phyloP scores from a whole-genome alignment of 257 asterid species.

The Hygrophila difformis region DNA sequence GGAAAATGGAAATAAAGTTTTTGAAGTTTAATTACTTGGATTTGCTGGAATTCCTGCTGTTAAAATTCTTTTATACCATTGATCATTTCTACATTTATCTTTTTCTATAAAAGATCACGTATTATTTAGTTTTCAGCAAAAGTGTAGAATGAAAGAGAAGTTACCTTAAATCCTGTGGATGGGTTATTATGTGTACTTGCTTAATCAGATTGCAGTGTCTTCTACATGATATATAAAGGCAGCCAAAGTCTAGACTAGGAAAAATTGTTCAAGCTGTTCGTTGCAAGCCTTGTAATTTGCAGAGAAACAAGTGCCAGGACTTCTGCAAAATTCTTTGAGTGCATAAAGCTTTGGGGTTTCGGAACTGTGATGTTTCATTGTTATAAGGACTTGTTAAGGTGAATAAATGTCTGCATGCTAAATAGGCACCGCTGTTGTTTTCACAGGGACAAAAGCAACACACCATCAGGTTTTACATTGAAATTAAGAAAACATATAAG shows the following conservation, averaged over 20 bases:
- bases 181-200: neutral
- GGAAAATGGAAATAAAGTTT: constrained; percentile 3
- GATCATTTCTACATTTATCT: no score
- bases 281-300: neutral
- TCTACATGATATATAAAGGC: constrained; percentile 2
- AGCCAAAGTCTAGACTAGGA: neutral
- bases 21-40: neutral
- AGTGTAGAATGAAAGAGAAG: neutral
- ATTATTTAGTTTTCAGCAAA: no score
- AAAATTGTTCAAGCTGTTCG: neutral
- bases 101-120: no score
- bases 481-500: constrained; percentile 92
- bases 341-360: neutral
- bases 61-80: constrained; percentile 2
- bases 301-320: neutral
- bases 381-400: neutral
- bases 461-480: constrained; percentile 95
- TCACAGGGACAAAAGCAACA: constrained; percentile 88
- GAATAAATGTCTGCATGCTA: neutral
- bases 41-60: constrained; percentile 3
- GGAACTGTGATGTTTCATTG: neutral
- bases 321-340: neutral
- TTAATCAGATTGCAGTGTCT: neutral
- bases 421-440: constrained; percentile 11
- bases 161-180: neutral